Evolutionary conservation across 257 asterid genomes (phyloP).

Genomic region (Solanum appendiculatum): DNA sequence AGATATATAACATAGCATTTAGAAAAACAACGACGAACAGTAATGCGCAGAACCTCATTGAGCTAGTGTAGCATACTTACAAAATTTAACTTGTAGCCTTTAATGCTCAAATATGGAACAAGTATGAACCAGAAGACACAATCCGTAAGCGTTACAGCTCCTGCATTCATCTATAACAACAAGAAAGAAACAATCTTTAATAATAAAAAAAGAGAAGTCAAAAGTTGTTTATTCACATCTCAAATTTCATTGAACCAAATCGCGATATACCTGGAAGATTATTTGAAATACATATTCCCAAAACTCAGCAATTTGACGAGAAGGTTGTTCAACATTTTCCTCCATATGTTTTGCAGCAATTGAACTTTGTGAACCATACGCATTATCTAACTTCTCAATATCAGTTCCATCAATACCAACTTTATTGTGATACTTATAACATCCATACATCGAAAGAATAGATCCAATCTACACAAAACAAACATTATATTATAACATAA

Average conservation of each 20-base stretch:
- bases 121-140: conserved; percentile 85
- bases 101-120: conserved; percentile 74
- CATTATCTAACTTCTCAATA: conserved; percentile 31
- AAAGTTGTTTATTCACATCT: background rate
- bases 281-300: conserved; percentile 70
- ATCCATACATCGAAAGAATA: conserved; percentile 67
- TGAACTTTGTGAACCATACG: conserved; percentile 19
- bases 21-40: background rate
- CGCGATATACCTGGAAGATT: conserved; percentile 67
- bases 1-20: background rate
- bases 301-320: conserved; percentile 50
- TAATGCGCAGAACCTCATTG: background rate
- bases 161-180: conserved; percentile 74
- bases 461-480: conserved; percentile 59
- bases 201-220: background rate
- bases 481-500: background rate
- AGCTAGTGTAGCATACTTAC: conserved; percentile 29
- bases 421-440: conserved; percentile 26
- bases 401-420: conserved; percentile 8
- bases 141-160: conserved; percentile 87
- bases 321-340: conserved; percentile 12
- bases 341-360: conserved; percentile 19
- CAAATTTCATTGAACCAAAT: background rate
- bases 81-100: conserved; percentile 71
- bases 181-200: background rate